Base-by-base conservation (phyloP, 192 early-diverging fungal species). In the Entomortierella parvispora region DNA sequence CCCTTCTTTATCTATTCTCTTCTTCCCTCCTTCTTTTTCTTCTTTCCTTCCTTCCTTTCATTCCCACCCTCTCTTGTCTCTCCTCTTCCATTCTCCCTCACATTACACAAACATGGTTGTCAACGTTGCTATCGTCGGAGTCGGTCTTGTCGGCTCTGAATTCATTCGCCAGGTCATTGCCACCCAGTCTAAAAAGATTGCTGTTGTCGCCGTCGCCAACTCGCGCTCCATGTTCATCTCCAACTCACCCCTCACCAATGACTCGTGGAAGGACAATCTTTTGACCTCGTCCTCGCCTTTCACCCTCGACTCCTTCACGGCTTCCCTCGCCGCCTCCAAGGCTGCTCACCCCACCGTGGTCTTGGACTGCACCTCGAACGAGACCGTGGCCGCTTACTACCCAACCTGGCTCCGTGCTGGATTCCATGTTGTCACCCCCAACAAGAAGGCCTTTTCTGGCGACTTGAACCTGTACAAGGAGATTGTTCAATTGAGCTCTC, bases 371-470 rank as follows among this genome's bases (percentile, higher is more conserved):
- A 97, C 96, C n/a, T 89, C 93, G 15, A 90, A 87, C 79, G 90
- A 94, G 56, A 58, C 80, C 9, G 83, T 98, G 10, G 96, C 96
- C 42, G 68, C 75, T 15, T 84, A 81, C 57, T 99, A 99, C 80
- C 96, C 96, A 31, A 54, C 71, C 28, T 97, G 94, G 93, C 81
- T 98, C 33, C 57, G 81, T 42, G 77, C 68, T 58, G 95, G 96
- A 26, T 78, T 97, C 47, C 90, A 92, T 69, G 80, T 99, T 17
- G 95, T 97, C 37, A 98, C 97, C 3, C 97, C 97, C 44, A 99
- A 99, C 92, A 99, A 99, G 84, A 97, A 97, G 85, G 96, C 80
- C 10, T 99, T 98, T 72, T 95, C 94, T 17, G 89, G 92, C 42
- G 77, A 89, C 37, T 43, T 90, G 29, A 63, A 61, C 14, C 82